These are phyloP conservation scores for Wallacemonas sp. DNA, from an alignment of 208 protist species.

Conservation along the genomic window DNA sequence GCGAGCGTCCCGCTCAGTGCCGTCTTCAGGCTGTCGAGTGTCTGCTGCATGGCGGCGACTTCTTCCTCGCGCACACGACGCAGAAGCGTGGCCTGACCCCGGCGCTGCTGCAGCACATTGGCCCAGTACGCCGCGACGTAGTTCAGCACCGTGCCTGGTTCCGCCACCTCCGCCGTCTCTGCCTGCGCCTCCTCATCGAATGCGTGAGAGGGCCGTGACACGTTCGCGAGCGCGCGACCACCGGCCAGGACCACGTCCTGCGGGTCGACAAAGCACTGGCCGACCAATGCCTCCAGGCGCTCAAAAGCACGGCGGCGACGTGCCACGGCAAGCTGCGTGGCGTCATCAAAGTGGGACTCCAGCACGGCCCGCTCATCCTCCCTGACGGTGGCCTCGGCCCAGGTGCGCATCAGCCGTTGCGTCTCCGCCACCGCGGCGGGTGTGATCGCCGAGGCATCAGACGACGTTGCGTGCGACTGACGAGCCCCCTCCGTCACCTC, in stretches of 20 bases:
- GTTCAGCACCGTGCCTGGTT: background rate
- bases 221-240: too few species aligned
- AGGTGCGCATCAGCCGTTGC: background rate
- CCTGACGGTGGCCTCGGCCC: background rate
- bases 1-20: conserved; percentile 34
- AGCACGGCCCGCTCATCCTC: conserved; percentile 1
- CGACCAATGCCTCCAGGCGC: background rate
- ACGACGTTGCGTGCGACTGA: too few species aligned
- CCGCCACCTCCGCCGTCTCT: background rate
- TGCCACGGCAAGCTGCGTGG: background rate
- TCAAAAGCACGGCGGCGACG: conserved; percentile 2
- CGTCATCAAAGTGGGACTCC: background rate
- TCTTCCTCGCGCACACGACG: conserved; percentile 34
- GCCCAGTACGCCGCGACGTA: conserved; percentile 11
- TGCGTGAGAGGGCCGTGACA: too few species aligned
- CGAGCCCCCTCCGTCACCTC: too few species aligned
- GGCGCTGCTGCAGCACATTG: background rate
- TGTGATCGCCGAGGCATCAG: too few species aligned
- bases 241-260: conserved; percentile 7
- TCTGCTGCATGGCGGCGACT: conserved; percentile 38
- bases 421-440: background rate
- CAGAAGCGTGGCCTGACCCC: conserved; percentile 19
- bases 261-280: conserved; percentile 11
- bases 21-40: conserved; percentile 33
- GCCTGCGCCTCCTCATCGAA: background rate